Base-by-base conservation (phyloP, 768 basidiomycete genomes). In the Sutorius australiensis region DNA sequence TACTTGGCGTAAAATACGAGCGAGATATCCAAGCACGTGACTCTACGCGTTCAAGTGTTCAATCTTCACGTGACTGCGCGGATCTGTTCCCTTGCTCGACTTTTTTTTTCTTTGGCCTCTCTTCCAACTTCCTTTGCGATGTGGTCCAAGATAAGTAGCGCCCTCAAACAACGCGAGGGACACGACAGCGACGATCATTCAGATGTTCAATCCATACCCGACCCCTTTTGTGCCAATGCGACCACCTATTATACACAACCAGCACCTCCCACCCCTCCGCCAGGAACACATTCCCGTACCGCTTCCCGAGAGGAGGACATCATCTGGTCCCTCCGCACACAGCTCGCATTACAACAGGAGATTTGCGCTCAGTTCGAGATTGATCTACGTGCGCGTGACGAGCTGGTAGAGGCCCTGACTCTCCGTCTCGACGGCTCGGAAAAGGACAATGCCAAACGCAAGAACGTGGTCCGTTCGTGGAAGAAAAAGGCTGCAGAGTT, bases 211-310 rank as follows among this genome's bases (percentile, higher is more conserved):
- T 48, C 56, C 43, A 77, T 77, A 58, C 84, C 86, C 7, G 88
- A 90, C 64, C 88, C 88, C 3, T 90, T 91, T 70, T 79, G 81
- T 44, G 81, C 80, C 2, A 75, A 87, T 56, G 86, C 87, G 17
- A 84, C 76, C 30, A 87, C 88, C 0, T 90, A 89, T 63, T 90
- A 88, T 62, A 86, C 86, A 0, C 85, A 87, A 1, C 86, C 86
- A 54, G 81, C 82, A 24, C 86, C 88, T 0, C 74, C 77, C 0
- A 85, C 87, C 0, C 86, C 88, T 17, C 80, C 83, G 0, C 72
- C 73, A 33, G 72, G 73, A 2, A 61, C 61, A 4, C 86, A 86
- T 57, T 70, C 71, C 6, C 78, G 86, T 38, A 83, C 77, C 54
- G 77, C 82, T 0, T 89, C 87, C 4, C 83, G 82, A 53, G 87